Evolutionary conservation across 139 green algal genomes (phyloP).

Genomic region (Gonium pectorale): DNA sequence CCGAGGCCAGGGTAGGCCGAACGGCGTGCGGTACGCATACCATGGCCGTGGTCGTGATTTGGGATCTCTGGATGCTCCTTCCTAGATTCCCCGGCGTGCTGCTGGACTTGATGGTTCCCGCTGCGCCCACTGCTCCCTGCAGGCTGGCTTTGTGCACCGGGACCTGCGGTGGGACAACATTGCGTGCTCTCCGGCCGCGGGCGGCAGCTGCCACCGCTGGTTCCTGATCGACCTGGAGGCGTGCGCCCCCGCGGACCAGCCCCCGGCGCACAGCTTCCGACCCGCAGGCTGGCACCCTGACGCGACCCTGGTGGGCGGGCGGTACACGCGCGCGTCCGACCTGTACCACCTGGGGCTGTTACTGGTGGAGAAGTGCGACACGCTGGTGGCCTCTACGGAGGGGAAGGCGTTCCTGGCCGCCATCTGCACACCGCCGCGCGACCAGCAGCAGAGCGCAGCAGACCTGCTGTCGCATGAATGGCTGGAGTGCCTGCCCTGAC

Average conservation of each 20-base stretch:
- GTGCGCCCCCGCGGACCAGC: slow-evolving; percentile 23
- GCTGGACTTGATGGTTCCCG: too few species aligned
- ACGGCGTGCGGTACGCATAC: too few species aligned
- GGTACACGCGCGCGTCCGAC: slow-evolving; percentile 26
- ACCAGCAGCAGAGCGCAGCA: not conserved
- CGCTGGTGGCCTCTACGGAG: not conserved
- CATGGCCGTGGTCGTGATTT: too few species aligned
- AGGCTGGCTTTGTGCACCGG: slow-evolving; percentile 33
- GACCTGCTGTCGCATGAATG: slow-evolving; percentile 18
- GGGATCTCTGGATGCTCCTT: too few species aligned
- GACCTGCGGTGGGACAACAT: slow-evolving; percentile 41
- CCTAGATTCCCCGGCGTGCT: too few species aligned
- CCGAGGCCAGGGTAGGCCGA: too few species aligned
- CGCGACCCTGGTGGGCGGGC: slow-evolving; percentile 26
- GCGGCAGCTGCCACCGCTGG: slow-evolving; percentile 14
- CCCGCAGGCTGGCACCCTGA: slow-evolving; percentile 8
- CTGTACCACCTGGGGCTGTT: slow-evolving; percentile 15
- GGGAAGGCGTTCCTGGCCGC: slow-evolving; percentile 10
- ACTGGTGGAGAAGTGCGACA: slow-evolving; percentile 7
- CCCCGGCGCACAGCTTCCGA: not conserved
- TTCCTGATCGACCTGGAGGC: slow-evolving; percentile 32
- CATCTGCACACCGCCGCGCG: slow-evolving; percentile 2
- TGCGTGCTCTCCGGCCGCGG: not conserved
- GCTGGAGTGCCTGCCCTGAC: not conserved
- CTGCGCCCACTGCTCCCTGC: too few species aligned